Conservation (phyloP, 192 early-diverging fungal species). For the Dispira parvispora region DNA sequence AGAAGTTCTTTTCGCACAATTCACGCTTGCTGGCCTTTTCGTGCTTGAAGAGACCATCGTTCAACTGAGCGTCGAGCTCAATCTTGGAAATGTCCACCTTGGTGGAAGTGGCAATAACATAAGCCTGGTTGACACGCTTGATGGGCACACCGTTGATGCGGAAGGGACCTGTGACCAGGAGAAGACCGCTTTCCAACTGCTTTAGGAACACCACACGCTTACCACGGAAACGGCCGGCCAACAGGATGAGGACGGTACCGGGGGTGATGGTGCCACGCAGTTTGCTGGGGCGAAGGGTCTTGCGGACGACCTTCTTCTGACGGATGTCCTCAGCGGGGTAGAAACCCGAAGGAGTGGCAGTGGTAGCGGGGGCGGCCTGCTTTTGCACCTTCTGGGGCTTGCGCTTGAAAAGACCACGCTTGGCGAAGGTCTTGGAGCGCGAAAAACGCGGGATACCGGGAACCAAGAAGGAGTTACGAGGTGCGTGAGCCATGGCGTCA, state of each 20-base stretch:
- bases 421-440: conserved; percentile 67
- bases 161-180: conserved; percentile 95
- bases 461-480: conserved; percentile 67
- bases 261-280: conserved; percentile 90
- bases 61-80: conserved; percentile 54
- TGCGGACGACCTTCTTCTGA: conserved; percentile 61
- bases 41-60: conserved; percentile 89
- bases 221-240: conserved; percentile 90
- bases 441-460: conserved; percentile 71
- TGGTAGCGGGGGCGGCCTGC: conserved; percentile 29
- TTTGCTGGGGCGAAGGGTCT: conserved; percentile 45
- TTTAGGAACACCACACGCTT: conserved; percentile 99
- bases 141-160: conserved; percentile 98
- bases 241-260: conserved; percentile 92
- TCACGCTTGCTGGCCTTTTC: conserved; percentile 53
- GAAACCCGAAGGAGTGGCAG: conserved; percentile 21
- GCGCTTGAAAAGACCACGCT: conserved; percentile 83
- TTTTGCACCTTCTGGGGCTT: conserved; percentile 25
- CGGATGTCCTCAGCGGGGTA: conserved; percentile 77
- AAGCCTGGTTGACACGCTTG: conserved; percentile 96
- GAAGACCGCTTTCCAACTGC: conserved; percentile 84
- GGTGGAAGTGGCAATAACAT: conserved; percentile 98
- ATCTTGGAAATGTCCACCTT: conserved; percentile 78
- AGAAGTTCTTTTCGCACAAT: conserved; percentile 80
- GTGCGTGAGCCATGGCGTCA: conserved; percentile 37